These are phyloP conservation scores for Rostrohypoxylon terebratum DNA, from an alignment of 495 filamentous ascomycete species.

Conservation along the genomic window DNA sequence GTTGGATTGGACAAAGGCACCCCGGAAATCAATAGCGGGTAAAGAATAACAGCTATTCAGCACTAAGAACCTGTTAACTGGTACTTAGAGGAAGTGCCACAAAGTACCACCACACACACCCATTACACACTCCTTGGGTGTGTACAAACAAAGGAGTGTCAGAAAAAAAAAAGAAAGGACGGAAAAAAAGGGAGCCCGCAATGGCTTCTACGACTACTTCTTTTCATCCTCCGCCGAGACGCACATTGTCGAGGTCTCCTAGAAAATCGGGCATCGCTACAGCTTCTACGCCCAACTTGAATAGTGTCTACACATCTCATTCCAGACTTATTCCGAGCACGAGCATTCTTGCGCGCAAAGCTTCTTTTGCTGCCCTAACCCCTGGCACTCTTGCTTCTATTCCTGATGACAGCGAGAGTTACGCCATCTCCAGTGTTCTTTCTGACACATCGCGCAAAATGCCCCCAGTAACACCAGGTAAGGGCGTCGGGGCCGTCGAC, in stretches of 20 bases:
- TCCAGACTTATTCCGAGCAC: slow-evolving; percentile 56
- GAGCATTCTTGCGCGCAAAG: slow-evolving; percentile 70
- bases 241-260: slow-evolving; percentile 44
- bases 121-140: not conserved
- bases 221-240: slow-evolving; percentile 38
- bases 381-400: slow-evolving; percentile 68
- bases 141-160: slow-evolving; percentile 6
- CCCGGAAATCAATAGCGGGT: slow-evolving; percentile 46
- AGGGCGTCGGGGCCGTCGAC: slow-evolving; percentile 44
- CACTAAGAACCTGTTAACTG: not conserved
- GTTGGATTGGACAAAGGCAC: slow-evolving; percentile 33
- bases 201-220: slow-evolving; percentile 49
- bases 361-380: slow-evolving; percentile 72
- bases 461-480: slow-evolving; percentile 53
- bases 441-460: slow-evolving; percentile 58
- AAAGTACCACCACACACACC: slow-evolving; percentile 21
- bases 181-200: slow-evolving; percentile 39
- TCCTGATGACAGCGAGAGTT: slow-evolving; percentile 70
- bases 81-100: slow-evolving; percentile 4
- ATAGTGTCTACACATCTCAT: slow-evolving; percentile 59
- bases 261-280: slow-evolving; percentile 62
- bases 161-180: slow-evolving; percentile 27
- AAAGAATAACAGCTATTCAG: slow-evolving; percentile 30
- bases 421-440: slow-evolving; percentile 65
- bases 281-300: slow-evolving; percentile 70